Percentiles rank a stretch among this genome's conserved stretches.
Evolutionary conservation across 441 rosid genomes (phyloP).

Genomic region (Omphalea diandra): DNA sequence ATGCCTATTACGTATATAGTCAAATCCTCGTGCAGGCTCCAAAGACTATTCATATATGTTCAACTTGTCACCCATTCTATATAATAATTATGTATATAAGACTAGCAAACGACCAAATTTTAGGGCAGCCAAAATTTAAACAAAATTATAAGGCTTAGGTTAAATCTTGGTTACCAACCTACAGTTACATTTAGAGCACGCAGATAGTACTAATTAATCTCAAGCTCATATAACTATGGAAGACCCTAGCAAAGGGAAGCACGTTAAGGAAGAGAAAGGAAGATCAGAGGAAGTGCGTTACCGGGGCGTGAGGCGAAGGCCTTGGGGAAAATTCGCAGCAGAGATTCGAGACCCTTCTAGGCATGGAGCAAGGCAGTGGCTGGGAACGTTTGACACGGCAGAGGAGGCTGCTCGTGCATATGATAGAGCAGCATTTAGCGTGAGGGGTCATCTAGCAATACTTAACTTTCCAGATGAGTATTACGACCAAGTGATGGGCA

Average conservation of each 20-base stretch:
- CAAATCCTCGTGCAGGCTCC: slow-evolving; percentile 33
- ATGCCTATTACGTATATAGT: too few species aligned
- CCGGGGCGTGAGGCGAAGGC: slow-evolving; percentile 60
- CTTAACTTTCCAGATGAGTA: slow-evolving; percentile 60
- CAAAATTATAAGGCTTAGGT: too few species aligned
- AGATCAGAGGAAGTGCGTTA: slow-evolving; percentile 40
- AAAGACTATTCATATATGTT: too few species aligned
- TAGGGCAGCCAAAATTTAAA: neutral
- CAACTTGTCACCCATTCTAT: neutral
- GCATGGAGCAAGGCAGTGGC: slow-evolving; percentile 57
- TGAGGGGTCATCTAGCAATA: slow-evolving; percentile 53
- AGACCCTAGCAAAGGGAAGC: slow-evolving; percentile 20
- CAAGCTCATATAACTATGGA: too few species aligned
- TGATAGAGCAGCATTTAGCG: slow-evolving; percentile 50
- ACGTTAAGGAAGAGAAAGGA: slow-evolving; percentile 30
- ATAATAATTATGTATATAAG: too few species aligned
- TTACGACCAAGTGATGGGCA: slow-evolving; percentile 29
- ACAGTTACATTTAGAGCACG: too few species aligned
- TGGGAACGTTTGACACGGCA: slow-evolving; percentile 59
- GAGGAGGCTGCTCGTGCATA: slow-evolving; percentile 71
- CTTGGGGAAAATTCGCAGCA: slow-evolving; percentile 70
- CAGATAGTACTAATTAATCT: too few species aligned
- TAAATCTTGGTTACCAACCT: too few species aligned
- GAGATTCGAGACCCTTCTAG: slow-evolving; percentile 61
- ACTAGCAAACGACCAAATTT: too few species aligned